A percentile compares a stretch with the other conserved stretches of the same genome.
Conservation (phyloP, 352 stramenopile genomes). For the Phytophthora europaea region DNA sequence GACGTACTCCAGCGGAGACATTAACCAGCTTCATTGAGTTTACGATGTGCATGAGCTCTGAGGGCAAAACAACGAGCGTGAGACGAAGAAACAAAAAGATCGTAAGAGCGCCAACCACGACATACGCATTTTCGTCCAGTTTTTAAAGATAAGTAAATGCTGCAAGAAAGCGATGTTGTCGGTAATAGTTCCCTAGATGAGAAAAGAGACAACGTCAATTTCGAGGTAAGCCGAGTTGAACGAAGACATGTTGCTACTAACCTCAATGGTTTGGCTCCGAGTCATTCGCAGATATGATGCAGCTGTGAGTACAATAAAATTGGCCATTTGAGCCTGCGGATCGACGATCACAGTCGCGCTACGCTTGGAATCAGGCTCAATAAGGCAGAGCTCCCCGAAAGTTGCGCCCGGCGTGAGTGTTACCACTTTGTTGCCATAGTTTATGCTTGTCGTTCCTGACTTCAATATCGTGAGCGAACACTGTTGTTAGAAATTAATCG, state of each 20-base stretch:
- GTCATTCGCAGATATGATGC: slow-evolving; percentile 87
- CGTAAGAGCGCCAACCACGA: neutral
- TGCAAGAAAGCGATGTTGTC: slow-evolving; percentile 89
- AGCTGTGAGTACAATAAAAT: slow-evolving; percentile 88
- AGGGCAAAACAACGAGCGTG: neutral
- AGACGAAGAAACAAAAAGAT: neutral
- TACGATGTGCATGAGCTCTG: slow-evolving; percentile 88
- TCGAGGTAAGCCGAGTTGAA: neutral
- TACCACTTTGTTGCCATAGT: slow-evolving; percentile 73
- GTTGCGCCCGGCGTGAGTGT: slow-evolving; percentile 81
- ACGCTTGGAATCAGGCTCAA: slow-evolving; percentile 87
- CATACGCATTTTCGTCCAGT: slow-evolving; percentile 89
- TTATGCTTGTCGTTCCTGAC: slow-evolving; percentile 51
- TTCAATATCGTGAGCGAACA: slow-evolving; percentile 8
- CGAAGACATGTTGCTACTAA: slow-evolving; percentile 11
- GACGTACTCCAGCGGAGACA: slow-evolving; percentile 58
- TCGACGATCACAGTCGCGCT: slow-evolving; percentile 88
- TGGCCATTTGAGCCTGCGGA: slow-evolving; percentile 66
- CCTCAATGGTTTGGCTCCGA: slow-evolving; percentile 79
- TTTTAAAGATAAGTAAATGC: slow-evolving; percentile 80
- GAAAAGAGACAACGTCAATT: neutral
- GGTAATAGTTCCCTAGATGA: slow-evolving; percentile 73
- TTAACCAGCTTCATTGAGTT: slow-evolving; percentile 88
- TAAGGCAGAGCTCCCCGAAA: slow-evolving; percentile 88
- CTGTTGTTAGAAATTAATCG: neutral